phyloP scores from a whole-genome alignment of 1,139 yeast species.

The Diutina scorzettiae region DNA sequence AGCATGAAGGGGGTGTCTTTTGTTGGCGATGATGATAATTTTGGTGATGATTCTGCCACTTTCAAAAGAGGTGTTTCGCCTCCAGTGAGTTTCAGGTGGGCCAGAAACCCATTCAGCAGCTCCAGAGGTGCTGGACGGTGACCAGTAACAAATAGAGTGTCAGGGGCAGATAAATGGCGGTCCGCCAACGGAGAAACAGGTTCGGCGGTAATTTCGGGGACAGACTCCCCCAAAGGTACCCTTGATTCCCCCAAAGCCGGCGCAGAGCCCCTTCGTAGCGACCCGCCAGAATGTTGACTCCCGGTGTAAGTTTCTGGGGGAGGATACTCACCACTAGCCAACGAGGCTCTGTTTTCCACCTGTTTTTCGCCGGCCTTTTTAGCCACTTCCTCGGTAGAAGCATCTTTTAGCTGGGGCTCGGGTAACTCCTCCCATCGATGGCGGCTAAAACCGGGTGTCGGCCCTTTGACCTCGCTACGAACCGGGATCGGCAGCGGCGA shows the following conservation, averaged over 20 bases:
- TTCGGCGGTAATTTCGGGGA: too few species aligned
- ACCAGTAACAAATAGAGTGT: background rate
- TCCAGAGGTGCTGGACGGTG: background rate
- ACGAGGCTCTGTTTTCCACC: too few species aligned
- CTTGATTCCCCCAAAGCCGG: too few species aligned
- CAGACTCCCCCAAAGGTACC: too few species aligned
- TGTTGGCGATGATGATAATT: background rate
- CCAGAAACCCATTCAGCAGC: background rate
- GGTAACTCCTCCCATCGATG: background rate
- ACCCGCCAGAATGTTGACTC: too few species aligned
- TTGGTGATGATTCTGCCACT: background rate
- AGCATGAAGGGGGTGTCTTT: background rate
- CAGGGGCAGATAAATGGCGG: background rate
- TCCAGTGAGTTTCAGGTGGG: background rate
- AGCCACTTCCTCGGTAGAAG: background rate
- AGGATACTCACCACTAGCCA: too few species aligned
- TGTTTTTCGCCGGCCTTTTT: too few species aligned
- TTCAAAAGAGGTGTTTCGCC: slow-evolving; percentile 1
- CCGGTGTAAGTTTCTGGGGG: too few species aligned
- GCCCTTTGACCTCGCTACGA: too few species aligned
- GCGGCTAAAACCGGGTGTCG: background rate
- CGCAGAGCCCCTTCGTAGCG: too few species aligned
- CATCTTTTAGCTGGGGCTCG: background rate
- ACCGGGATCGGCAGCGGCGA: background rate
- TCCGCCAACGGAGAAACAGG: too few species aligned